Base-by-base conservation (phyloP, 2,329 filamentous ascomycete genomes). In the Didymella pomorum region DNA sequence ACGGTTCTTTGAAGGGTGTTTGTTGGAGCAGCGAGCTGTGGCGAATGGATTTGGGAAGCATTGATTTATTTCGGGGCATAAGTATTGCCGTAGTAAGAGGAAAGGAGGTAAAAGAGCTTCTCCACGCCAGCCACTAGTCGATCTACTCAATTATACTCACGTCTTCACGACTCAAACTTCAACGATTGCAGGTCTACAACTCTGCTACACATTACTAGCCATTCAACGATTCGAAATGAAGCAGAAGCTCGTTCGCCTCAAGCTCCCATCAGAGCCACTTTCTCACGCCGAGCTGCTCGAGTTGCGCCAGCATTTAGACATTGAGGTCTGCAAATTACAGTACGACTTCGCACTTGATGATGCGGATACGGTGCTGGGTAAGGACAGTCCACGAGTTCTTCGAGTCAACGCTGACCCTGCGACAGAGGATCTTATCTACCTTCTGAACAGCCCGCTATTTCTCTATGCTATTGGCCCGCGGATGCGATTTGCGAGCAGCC, bases 1-100 rank as follows among this genome's bases (percentile, higher is more conserved):
- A 18, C 29, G 2, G 6, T 68, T 68, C 39, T 68, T 70, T 18
- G 37, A 41, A 33, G 62, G 62, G 1, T 60, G 60, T 29, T 37
- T 68, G 46, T 10, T 60, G n/a, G 48, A 48, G 8, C 45, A 45
- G 16, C 20, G 41, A 10, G 16, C 12, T 12, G 3, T 12, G n/a
- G 25, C 16, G 9, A 46, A 56, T 4, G 42, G 47, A 1, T 11
- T 1, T 12, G 33, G 31, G 1, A 46, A 41, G 35, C 42, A 21
- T 3, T 50, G 21, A 53, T 8, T 9, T 26, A 26, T 26, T 8
- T 26, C 8, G 25, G 25, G 8, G 25, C 8, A 26, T 26, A 10
- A 28, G 2, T 6, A 8, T 28, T 7, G 23, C 18, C 18, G 35
- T 21, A 39, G 35, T 39, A 8, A 39, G 18, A 21, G 18, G 12